Evolutionary conservation across 2,329 filamentous ascomycete genomes (phyloP).

Genomic region (Simplicillium sp.): DNA sequence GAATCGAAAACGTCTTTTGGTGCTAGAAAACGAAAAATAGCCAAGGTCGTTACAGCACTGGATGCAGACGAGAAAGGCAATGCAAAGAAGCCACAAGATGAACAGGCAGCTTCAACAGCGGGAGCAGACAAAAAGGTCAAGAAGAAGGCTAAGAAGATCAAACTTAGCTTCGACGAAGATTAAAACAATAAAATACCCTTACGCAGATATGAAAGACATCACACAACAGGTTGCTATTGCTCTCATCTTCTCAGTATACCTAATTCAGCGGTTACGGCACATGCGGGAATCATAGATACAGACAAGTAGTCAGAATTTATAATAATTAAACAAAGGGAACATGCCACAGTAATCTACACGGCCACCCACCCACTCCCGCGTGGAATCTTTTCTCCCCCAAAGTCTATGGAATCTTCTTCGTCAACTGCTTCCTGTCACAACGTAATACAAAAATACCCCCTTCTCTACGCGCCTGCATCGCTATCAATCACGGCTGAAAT

Average conservation of each 20-base stretch:
- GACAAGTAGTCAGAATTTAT: constrained; percentile 13
- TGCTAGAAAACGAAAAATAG: constrained; percentile 46
- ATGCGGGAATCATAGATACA: neutral
- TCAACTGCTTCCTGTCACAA: constrained; percentile 5
- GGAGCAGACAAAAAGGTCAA: constrained; percentile 22
- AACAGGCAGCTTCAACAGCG: constrained; percentile 3
- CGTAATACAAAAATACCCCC: constrained; percentile 11
- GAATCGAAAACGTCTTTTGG: constrained; percentile 18
- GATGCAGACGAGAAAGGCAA: constrained; percentile 14
- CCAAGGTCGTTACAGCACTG: constrained; percentile 30
- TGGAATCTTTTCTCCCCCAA: constrained; percentile 11
- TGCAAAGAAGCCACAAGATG: constrained; percentile 2
- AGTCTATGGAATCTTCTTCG: constrained; percentile 10
- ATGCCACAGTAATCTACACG: constrained; percentile 33
- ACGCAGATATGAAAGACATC: neutral
- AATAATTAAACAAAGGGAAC: constrained; percentile 23
- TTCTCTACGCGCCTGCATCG: too few relatives aligned
- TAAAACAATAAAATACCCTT: constrained; percentile 14
- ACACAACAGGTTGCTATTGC: too few relatives aligned
- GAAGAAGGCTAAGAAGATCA: constrained; percentile 55
- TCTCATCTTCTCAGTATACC: neutral
- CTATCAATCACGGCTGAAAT: too few relatives aligned
- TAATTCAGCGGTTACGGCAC: neutral
- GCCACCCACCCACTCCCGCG: constrained; percentile 8
- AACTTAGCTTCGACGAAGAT: constrained; percentile 58